These are phyloP conservation scores for Dothistroma septosporum DNA, from an alignment of 2,329 filamentous ascomycete genomes.

Conservation along the genomic window DNA sequence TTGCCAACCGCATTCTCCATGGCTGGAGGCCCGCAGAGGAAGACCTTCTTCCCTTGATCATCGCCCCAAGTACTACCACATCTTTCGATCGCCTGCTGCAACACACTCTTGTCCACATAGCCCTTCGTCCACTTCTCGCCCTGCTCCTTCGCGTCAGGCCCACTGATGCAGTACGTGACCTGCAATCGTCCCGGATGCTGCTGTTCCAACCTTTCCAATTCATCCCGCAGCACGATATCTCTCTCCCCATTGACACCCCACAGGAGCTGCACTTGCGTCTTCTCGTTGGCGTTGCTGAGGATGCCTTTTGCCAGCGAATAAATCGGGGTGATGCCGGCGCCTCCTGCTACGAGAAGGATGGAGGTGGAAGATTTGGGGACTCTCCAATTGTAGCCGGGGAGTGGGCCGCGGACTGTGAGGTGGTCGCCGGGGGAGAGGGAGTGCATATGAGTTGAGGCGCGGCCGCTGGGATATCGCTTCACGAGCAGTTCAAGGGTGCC, in stretches of 20 bases:
- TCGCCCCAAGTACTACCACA: constrained; percentile 31
- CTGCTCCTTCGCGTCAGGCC: constrained; percentile 39
- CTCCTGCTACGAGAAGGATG: constrained; percentile 65
- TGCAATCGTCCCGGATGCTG: constrained; percentile 54
- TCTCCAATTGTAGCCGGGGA: constrained; percentile 39
- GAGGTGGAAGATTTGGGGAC: constrained; percentile 20
- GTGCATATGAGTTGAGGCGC: constrained; percentile 63
- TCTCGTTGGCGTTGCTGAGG: constrained; percentile 53
- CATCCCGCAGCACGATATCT: constrained; percentile 57
- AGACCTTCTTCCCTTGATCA: constrained; percentile 53
- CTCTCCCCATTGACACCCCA: constrained; percentile 63
- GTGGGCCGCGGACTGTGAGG: constrained; percentile 54
- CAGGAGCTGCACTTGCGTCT: constrained; percentile 60
- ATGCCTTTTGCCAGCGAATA: constrained; percentile 38
- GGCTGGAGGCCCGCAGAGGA: constrained; percentile 64
- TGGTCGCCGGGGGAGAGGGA: constrained; percentile 58
- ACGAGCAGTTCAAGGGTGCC: constrained; percentile 62
- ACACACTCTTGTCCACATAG: constrained; percentile 54
- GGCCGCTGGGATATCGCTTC: constrained; percentile 64
- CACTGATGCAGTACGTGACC: constrained; percentile 56
- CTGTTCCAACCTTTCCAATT: constrained; percentile 52
- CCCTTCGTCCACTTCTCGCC: constrained; percentile 46
- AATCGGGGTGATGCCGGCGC: constrained; percentile 68
- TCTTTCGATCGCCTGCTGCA: constrained; percentile 49
- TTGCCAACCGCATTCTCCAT: constrained; percentile 61